Base-by-base conservation (phyloP, 2,329 filamentous ascomycete species). In the Calonectria pseudoturangicola region DNA sequence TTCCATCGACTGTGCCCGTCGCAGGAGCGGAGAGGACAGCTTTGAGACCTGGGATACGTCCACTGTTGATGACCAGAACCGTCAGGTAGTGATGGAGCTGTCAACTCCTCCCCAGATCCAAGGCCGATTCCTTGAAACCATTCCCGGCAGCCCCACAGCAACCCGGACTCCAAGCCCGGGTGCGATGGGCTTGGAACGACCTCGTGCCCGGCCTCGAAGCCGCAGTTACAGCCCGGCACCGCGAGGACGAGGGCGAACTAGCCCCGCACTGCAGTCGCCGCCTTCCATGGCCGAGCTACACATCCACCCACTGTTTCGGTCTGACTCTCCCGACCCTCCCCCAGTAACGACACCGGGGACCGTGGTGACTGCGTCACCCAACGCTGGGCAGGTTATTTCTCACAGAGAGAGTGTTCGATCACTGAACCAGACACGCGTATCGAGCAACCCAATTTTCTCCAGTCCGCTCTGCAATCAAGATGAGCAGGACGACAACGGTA, bases 31-130 rank as follows among this genome's bases (percentile, higher is more conserved):
- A 16, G 89, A 90, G n/a, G 92, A 93, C 73, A 90, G 90, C 1
- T 95, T 95, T 78, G 93, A 95, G 77, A 92, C 89, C 2, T 95
- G 93, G 93, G 93, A 95, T 79, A 94, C 92, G 0, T 93, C 92
- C 0, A 87, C 88, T 0, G 91, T 94, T 2, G 92, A 93, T 76
- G 84, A 89, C 3, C 89, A 92, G 75, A 89, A 88, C 76, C 88
- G 91, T 33, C 89, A 92, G 76, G 87, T 88, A 2, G 88, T 92
- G 1, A 79, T 91, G 65, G 89, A 89, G 66, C 83, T 86, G 13
- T 86, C 87, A 28, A 85, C 85, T 16, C 86, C 86, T 54, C 79
- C 86, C 15, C 83, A 85, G 67, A 77, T 85, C n/a, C 85, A 86
- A 71, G 81, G 85, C 41, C 88, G 88, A 36, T 89, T 89, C 66